phyloP scores from a whole-genome alignment of 768 basidiomycete species.

The Rhodotorula paludigena region DNA sequence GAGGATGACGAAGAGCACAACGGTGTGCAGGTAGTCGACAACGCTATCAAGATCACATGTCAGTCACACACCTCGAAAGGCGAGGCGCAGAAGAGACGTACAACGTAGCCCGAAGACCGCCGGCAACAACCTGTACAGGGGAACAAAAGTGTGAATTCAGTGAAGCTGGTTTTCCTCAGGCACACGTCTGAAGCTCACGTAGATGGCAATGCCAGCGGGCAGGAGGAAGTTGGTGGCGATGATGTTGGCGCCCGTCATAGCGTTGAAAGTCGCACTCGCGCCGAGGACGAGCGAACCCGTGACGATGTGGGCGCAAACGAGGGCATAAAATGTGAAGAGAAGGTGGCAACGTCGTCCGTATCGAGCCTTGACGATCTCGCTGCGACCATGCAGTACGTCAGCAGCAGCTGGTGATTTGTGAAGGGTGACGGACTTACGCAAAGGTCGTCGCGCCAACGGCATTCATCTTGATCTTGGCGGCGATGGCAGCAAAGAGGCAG shows the following conservation, averaged over 20 bases:
- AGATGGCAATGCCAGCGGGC: slow-evolving; percentile 78
- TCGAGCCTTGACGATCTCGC: slow-evolving; percentile 62
- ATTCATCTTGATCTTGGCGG: slow-evolving; percentile 88
- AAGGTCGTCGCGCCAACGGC: slow-evolving; percentile 43
- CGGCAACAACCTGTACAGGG: slow-evolving; percentile 42
- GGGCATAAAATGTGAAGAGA: slow-evolving; percentile 82
- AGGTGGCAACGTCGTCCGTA: slow-evolving; percentile 78
- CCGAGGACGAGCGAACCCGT: slow-evolving; percentile 54
- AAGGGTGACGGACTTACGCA: too few species aligned
- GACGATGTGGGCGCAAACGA: slow-evolving; percentile 88
- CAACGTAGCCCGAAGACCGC: slow-evolving; percentile 48
- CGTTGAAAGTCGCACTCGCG: slow-evolving; percentile 83
- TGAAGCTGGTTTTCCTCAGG: not conserved
- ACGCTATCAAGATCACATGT: too few species aligned
- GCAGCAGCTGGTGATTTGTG: too few species aligned
- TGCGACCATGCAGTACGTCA: too few species aligned
- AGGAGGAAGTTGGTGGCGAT: slow-evolving; percentile 66
- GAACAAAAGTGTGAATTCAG: not conserved
- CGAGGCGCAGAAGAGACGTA: too few species aligned
- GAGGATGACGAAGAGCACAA: slow-evolving; percentile 78
- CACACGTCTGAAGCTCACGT: slow-evolving; percentile 58
- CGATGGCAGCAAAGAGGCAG: slow-evolving; percentile 82
- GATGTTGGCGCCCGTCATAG: slow-evolving; percentile 79
- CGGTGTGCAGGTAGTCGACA: slow-evolving; percentile 61
- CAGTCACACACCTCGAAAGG: too few species aligned